These are phyloP conservation scores for Taphrina confusa DNA, from an alignment of 1,139 yeast species.

Conservation along the genomic window DNA sequence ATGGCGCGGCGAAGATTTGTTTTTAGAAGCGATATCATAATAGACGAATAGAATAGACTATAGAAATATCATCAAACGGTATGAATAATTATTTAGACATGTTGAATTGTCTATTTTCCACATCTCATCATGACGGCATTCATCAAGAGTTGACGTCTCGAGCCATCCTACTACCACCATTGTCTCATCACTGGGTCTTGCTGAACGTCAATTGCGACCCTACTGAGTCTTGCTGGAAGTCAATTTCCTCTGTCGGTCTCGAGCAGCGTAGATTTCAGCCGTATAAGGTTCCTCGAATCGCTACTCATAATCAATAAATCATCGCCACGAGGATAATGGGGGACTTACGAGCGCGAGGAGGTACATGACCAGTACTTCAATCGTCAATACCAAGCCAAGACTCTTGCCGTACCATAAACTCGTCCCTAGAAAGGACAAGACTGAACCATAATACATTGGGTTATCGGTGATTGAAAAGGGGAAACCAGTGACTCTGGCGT, in stretches of 20 bases:
- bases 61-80: too few relatives aligned
- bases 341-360: conserved; percentile 60
- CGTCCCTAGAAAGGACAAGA: conserved; percentile 84
- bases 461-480: conserved; percentile 89
- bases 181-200: too few relatives aligned
- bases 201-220: too few relatives aligned
- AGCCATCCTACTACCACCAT: too few relatives aligned
- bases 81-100: too few relatives aligned
- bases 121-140: too few relatives aligned
- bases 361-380: conserved; percentile 78
- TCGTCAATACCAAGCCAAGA: conserved; percentile 73
- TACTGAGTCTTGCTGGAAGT: neutral
- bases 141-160: too few relatives aligned
- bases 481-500: conserved; percentile 84
- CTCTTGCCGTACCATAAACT: conserved; percentile 86
- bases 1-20: too few relatives aligned
- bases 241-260: conserved; percentile 50
- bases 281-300: conserved; percentile 66
- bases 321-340: conserved; percentile 29
- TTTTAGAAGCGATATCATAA: too few relatives aligned
- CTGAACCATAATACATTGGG: conserved; percentile 96
- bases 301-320: neutral
- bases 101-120: too few relatives aligned
- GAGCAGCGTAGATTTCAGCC: conserved; percentile 74
- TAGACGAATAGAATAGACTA: too few relatives aligned